These are phyloP conservation scores for Tarenaya hassleriana DNA, from an alignment of 345 rosid species.

Conservation along the genomic window DNA sequence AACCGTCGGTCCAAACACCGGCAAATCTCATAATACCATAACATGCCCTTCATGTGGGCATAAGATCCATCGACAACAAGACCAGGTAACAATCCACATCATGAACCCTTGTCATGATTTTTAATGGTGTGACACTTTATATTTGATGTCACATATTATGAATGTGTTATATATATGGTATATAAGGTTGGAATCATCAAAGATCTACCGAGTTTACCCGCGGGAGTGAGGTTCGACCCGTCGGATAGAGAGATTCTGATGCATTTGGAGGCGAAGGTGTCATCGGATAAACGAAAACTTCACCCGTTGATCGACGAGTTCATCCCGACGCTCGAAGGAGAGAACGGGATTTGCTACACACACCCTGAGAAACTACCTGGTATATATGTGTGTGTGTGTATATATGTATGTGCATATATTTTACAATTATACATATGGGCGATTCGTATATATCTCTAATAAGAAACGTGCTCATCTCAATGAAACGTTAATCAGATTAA, in stretches of 20 bases:
- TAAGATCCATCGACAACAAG: constrained; percentile 35
- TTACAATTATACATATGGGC: background rate
- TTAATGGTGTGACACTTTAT: constrained; percentile 5
- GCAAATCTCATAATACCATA: constrained; percentile 20
- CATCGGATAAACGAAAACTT: constrained; percentile 45
- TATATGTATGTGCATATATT: background rate
- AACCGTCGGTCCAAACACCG: constrained; percentile 22
- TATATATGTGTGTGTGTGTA: constrained; percentile 14
- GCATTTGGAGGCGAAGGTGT: constrained; percentile 73
- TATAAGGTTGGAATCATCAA: constrained; percentile 48
- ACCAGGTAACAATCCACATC: constrained; percentile 42
- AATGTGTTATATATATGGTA: background rate
- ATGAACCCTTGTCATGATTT: background rate
- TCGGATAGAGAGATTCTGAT: constrained; percentile 84
- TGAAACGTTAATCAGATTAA: no score
- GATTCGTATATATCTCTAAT: no score
- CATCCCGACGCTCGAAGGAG: constrained; percentile 78
- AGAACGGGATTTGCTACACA: constrained; percentile 87
- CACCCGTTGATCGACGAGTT: constrained; percentile 87
- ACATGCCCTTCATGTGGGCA: constrained; percentile 84
- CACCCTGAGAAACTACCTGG: constrained; percentile 96
- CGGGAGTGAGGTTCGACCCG: constrained; percentile 93
- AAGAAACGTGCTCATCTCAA: no score
- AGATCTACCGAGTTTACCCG: constrained; percentile 81
- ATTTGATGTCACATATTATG: background rate